Percentiles rank a stretch among this genome's conserved stretches.
These are phyloP conservation scores for Pythium periplocum DNA, from an alignment of 352 stramenopile species.

Conservation along the genomic window DNA sequence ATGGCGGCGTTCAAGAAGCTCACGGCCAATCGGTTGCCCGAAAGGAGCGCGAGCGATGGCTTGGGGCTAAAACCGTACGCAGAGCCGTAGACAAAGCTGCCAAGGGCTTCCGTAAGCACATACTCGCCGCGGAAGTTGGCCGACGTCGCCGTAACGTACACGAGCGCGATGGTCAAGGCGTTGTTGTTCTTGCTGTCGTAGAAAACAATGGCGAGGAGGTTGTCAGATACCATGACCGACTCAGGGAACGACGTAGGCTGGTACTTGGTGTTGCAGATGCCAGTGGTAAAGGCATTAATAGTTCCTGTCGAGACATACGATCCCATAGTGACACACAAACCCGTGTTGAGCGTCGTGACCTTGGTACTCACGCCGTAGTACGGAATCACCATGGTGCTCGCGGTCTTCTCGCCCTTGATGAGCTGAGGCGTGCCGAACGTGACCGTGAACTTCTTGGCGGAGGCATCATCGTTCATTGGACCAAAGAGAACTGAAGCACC, in stretches of 20 bases:
- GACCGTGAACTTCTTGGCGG: neutral
- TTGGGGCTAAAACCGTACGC: conserved; percentile 34
- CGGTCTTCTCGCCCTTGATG: conserved; percentile 31
- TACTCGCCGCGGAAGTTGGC: conserved; percentile 39
- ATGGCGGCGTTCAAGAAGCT: conserved; percentile 57
- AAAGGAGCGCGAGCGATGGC: conserved; percentile 31
- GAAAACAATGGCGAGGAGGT: conserved; percentile 40
- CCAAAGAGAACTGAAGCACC: conserved; percentile 32
- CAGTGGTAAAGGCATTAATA: conserved; percentile 22
- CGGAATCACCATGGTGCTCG: conserved; percentile 39
- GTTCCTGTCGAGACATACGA: conserved; percentile 17
- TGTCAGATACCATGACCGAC: conserved; percentile 38
- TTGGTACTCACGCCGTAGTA: conserved; percentile 33
- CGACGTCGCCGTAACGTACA: conserved; percentile 23
- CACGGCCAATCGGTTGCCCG: conserved; percentile 49
- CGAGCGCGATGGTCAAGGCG: conserved; percentile 37
- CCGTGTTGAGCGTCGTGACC: conserved; percentile 6
- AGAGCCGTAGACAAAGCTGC: conserved; percentile 35
- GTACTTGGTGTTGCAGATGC: conserved; percentile 42
- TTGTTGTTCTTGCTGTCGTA: conserved; percentile 53
- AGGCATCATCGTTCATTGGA: conserved; percentile 14
- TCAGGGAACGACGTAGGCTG: conserved; percentile 31
- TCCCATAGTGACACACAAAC: conserved; percentile 41
- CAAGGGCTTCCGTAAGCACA: conserved; percentile 34
- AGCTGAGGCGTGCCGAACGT: conserved; percentile 1